Evolutionary conservation across 1,284 basidiomycete genomes (phyloP), one percentile per base, ranked within the genome.

Genomic region (Cystobasidium pallidum): DNA sequence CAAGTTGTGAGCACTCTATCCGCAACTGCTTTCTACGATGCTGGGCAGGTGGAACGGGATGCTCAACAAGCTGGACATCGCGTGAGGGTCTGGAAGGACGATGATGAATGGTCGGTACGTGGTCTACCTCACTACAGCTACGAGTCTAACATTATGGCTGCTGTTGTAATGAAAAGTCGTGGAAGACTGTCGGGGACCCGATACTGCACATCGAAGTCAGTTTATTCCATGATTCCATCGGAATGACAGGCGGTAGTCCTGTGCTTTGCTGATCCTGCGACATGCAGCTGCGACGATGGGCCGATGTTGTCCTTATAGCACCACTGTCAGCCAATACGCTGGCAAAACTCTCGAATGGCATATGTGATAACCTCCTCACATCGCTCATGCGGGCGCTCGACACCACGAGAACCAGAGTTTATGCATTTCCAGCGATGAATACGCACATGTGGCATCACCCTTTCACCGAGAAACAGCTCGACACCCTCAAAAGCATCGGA

Each of bases 381-480:
- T 94, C 91, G 6, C 84, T 98, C 10, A 86, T 99, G 73, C 88
- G 95, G 19, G 95, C 94, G 0, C 73, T 78, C 67, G 74, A 78
- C 17, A 75, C 76, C 17, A n/a, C n/a, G 10, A 62, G 72, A 21
- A 95, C 90, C 0, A 89, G 90, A 1, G 92, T 91, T 19, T 90
- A 89, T 77, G 82, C 98, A 36, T 98, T 94, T 78, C 96, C 95
- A 2, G 95, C 96, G 0, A 99, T 98, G 95, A 99, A 99, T 81
- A 98, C 94, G 4, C 84, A 91, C 75, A 98, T 99, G 95, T 98
- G 91, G 80, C 86, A 91, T 75, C 94, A 99, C 79, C 92, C 93
- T n/a, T 84, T 98, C 41, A 98, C 95, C 0, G 85, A 86, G 1
- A 86, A 88, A 73, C 95, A 99, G 78, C 80, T 97, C 26, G 84